A percentile compares a stretch with the other conserved stretches of the same genome.
Conservation (phyloP, 2,329 filamentous ascomycete species). For the Basipetospora chlamydospora region DNA sequence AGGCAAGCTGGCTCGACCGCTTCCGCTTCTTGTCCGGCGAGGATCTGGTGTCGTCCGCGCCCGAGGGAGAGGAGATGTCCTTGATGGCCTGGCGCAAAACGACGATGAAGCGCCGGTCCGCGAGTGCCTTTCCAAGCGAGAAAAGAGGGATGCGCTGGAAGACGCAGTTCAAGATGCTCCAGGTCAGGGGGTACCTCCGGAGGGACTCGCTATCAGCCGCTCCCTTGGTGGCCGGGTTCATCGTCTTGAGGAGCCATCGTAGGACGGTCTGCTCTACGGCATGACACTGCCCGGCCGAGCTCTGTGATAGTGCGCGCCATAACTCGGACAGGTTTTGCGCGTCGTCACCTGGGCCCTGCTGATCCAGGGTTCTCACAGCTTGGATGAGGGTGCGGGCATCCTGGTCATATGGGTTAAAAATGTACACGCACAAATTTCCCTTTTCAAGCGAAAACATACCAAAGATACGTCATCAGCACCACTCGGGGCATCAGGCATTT, state of each 20-base stretch:
- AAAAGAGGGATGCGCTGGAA: slow-evolving; percentile 53
- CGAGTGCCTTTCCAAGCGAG: slow-evolving; percentile 55
- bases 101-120: slow-evolving; percentile 51
- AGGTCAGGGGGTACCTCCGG: slow-evolving; percentile 40
- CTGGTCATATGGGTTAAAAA: neutral
- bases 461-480: neutral
- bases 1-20: slow-evolving; percentile 19
- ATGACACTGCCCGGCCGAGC: slow-evolving; percentile 27
- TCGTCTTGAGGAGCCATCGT: slow-evolving; percentile 48
- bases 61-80: slow-evolving; percentile 30
- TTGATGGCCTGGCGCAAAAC: slow-evolving; percentile 52
- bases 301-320: slow-evolving; percentile 32
- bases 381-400: slow-evolving; percentile 28
- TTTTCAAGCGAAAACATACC: slow-evolving; percentile 3
- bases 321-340: slow-evolving; percentile 32
- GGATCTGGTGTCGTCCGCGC: slow-evolving; percentile 9
- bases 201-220: slow-evolving; percentile 32
- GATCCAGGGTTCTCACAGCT: slow-evolving; percentile 39
- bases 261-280: slow-evolving; percentile 43
- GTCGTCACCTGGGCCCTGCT: slow-evolving; percentile 28
- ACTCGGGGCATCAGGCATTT: slow-evolving; percentile 2
- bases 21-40: slow-evolving; percentile 28
- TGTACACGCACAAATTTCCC: neutral
- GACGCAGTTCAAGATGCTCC: slow-evolving; percentile 46
- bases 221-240: slow-evolving; percentile 28